Evolutionary conservation across 331 rosid species (phyloP).

Genomic region (Acacia pycnantha): DNA sequence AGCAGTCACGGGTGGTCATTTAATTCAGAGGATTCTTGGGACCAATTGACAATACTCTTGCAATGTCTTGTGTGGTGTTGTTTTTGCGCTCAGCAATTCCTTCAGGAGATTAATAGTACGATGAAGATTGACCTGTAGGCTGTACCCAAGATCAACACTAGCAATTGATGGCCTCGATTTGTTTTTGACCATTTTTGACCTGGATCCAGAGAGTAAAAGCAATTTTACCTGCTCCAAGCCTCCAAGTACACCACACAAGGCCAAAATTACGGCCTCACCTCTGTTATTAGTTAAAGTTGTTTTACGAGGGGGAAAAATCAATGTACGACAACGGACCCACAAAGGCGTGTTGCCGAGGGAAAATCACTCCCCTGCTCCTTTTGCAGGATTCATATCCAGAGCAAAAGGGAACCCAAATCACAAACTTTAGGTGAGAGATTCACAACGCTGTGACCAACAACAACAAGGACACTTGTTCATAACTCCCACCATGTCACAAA

Average conservation of each 20-base stretch:
- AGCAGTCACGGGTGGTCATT: slow-evolving; percentile 3
- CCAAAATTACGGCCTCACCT: not conserved
- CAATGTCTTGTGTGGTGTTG: not conserved
- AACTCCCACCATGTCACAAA: slow-evolving; percentile 1
- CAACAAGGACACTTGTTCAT: not conserved
- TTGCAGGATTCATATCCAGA: not conserved
- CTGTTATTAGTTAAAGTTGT: not conserved
- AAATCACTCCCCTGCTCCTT: slow-evolving; percentile 23
- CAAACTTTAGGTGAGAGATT: slow-evolving; percentile 20
- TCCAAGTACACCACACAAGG: not conserved
- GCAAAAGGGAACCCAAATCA: slow-evolving; percentile 32
- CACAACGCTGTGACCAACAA: slow-evolving; percentile 22
- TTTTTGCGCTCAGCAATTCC: not conserved
- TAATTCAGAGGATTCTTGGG: not conserved
- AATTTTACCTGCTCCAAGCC: not conserved
- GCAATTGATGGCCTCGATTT: not conserved
- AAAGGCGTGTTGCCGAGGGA: slow-evolving; percentile 2
- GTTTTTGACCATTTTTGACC: not conserved
- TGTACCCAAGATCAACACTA: not conserved
- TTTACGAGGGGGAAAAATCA: too few species aligned
- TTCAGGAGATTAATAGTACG: not conserved
- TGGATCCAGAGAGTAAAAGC: not conserved
- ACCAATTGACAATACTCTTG: not conserved
- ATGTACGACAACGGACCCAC: slow-evolving; percentile 14
- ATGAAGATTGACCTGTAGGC: not conserved